Base-by-base conservation (phyloP, 2,329 filamentous ascomycete genomes). In the Thielaviopsis musarum region DNA sequence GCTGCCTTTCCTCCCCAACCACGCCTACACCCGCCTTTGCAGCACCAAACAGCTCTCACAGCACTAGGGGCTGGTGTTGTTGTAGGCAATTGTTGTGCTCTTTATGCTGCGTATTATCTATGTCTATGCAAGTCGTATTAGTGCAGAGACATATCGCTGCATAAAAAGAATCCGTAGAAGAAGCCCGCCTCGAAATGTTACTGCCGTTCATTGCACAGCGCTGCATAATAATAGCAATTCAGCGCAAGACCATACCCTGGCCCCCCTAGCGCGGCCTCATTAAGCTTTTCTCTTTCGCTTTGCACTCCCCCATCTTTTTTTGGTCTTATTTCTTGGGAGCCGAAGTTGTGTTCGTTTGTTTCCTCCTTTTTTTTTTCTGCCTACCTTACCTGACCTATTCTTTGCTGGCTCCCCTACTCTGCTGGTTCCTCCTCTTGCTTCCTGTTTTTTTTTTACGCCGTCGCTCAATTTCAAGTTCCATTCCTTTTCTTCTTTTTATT, bases 381-480 rank as follows among this genome's bases (percentile, higher is more conserved):
- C 48, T 53, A n/a, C 17, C 28, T 41, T 19, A 38, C 49, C 56
- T 48, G 4, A 17, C 17, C 21, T 58, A 22, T 52, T 57, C 45
- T 51, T 38, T 41, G 30, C 30, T n/a, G 12, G 28, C 53, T 54
- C 34, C 28, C 53, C 53, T 54, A 58, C 41, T 48, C 15, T 48
- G n/a, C 45, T 49, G 45, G 38, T n/a, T 45, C 38, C n/a, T 49
- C 45, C 45, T 49, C 17, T 49, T 21, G 45, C 45, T 21, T 17
- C 10, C 30, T 34, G 7, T 34, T 21, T 19, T 17, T 41, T 21
- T 49, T 49, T 49, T 19, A 21, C 45, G 45, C 45, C 34, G 51
- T 54, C 57, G 34, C 52, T 59, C 57, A 59, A 51, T 54, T 59
- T 54, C 30, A 62, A 59, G 52, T 52, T 59, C 45, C 45, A 49